These are phyloP conservation scores for Russula foetens DNA, from an alignment of 768 basidiomycete species.

Conservation along the genomic window DNA sequence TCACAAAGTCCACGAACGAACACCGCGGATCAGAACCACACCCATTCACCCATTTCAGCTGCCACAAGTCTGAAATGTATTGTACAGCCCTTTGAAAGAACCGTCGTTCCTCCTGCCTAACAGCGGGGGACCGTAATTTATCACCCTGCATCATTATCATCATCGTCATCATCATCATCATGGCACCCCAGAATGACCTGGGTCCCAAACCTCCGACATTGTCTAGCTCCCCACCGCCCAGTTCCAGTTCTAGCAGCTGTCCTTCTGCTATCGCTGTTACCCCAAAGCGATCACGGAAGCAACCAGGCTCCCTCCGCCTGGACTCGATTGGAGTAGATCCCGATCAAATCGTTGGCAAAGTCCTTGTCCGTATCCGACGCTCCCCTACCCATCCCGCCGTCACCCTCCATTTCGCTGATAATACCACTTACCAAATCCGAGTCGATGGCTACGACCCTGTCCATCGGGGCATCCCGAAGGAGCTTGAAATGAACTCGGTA, in stretches of 20 bases:
- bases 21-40: no score
- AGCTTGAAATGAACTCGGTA: slow-evolving; percentile 43
- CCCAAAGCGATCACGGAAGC: slow-evolving; percentile 6
- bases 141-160: neutral
- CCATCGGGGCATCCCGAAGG: slow-evolving; percentile 49
- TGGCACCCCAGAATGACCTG: neutral
- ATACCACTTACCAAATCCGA: slow-evolving; percentile 35
- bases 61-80: slow-evolving; percentile 9
- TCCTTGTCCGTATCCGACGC: slow-evolving; percentile 26
- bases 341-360: slow-evolving; percentile 27
- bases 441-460: slow-evolving; percentile 56
- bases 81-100: neutral
- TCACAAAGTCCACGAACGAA: no score
- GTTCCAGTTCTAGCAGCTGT: neutral
- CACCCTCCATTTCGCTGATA: slow-evolving; percentile 31
- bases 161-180: no score
- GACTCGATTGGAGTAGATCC: slow-evolving; percentile 27
- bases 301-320: slow-evolving; percentile 15
- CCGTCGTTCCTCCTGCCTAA: neutral
- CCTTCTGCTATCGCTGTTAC: slow-evolving; percentile 5
- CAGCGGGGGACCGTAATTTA: neutral
- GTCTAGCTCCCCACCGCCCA: neutral
- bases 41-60: no score
- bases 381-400: slow-evolving; percentile 29
- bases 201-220: neutral